Evolutionary conservation across 306 rosid species (phyloP), one percentile per base, ranked within the genome.

Genomic region (Cucurbita maxima): DNA sequence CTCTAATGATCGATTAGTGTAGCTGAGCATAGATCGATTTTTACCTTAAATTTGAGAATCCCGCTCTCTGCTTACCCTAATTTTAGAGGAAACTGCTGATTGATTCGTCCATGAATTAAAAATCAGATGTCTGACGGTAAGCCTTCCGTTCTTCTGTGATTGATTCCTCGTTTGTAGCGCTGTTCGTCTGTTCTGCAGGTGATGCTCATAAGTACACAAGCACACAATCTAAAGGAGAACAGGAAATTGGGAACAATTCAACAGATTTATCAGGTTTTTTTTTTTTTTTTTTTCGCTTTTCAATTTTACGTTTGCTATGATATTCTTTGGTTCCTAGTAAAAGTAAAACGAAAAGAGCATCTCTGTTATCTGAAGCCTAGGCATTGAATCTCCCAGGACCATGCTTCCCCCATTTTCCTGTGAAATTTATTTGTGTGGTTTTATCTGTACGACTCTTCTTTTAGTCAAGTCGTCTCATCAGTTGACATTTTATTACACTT

Each of bases 41-140:
- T 66, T 43, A 66, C 19, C 54, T 36, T 44, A 44, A 15, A 66
- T 5, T 19, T 44, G 10, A 44, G 72, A 66, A 66, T 66, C 72
- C 15, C 8, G 54, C 53, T 64, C 36, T 43, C 5, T 10, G 36
- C 11, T 41, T 19, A 6, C 53, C 71, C 37, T 13, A 10, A 41
- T 18, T 25, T 2, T 1, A 11, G n/a, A 13, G 20, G 54, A 43
- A 43, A 38, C 72, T 19, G 54, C 54, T 19, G 72, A 66, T 66
- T n/a, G 37, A 43, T 66, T 19, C 37, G n/a, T 66, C 52, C 5
- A 44, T 20, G 72, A 50, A 66, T 66, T 20, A 20, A 25, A 22
- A 66, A 6, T 66, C 11, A 44, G 72, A 66, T 66, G 72, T 66
- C n/a, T 44, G 37, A 66, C 72, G 72, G 54, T 43, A 44, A 66